Evolutionary conservation across 805 yeast species (phyloP).

Genomic region (Saturnispora gosingensis): DNA sequence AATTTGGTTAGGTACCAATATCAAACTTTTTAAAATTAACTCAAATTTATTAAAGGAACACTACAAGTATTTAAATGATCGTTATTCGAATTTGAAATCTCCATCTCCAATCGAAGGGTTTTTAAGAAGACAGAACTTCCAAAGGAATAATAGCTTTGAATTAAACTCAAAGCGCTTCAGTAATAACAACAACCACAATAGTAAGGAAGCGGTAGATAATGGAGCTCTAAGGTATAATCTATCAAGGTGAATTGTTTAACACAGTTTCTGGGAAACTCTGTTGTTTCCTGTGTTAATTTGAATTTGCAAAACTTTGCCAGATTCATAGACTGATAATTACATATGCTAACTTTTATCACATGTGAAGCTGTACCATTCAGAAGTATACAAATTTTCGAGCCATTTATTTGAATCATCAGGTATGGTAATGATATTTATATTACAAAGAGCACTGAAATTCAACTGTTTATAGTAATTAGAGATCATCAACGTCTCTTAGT

Average conservation of each 20-base stretch:
- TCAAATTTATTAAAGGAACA: conserved; percentile 9
- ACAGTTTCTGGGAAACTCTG: neutral
- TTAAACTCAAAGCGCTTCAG: neutral
- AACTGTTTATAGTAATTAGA: neutral
- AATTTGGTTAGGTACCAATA: conserved; percentile 37
- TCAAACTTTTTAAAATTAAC: conserved; percentile 34
- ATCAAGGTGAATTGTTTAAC: neutral
- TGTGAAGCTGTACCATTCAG: neutral
- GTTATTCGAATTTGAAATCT: neutral
- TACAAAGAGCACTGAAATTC: neutral
- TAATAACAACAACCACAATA: neutral
- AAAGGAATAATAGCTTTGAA: neutral
- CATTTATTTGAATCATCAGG: neutral
- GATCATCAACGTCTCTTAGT: conserved; percentile 39
- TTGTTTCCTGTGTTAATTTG: neutral
- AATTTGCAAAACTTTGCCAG: neutral
- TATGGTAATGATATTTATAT: neutral
- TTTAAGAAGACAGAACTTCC: conserved; percentile 13
- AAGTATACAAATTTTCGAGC: no score
- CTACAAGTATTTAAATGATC: neutral
- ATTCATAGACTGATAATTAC: neutral
- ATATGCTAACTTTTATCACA: no score
- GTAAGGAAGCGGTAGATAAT: neutral
- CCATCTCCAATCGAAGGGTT: conserved; percentile 12
- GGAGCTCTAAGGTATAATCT: neutral